Conservation (phyloP, 2,329 filamentous ascomycete species). For the Xylaria sp. region DNA sequence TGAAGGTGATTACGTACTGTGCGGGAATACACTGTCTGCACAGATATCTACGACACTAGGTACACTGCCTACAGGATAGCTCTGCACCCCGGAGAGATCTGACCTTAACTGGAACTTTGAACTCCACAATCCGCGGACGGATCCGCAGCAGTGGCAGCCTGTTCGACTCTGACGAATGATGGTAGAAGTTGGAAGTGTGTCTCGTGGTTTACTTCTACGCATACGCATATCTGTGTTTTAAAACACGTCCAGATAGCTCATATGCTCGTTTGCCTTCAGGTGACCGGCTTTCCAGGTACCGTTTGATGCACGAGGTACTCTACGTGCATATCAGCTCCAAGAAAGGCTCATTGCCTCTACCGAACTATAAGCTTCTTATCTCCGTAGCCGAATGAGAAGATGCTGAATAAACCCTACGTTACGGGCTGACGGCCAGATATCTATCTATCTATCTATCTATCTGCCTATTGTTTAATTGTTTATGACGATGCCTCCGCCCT, state of each 20-base stretch:
- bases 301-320: conserved; percentile 21
- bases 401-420: too few species aligned
- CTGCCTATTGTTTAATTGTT: too few species aligned
- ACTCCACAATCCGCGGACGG: conserved; percentile 27
- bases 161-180: conserved; percentile 16
- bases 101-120: conserved; percentile 14
- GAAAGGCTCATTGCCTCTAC: neutral
- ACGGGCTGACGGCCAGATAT: too few species aligned
- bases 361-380: neutral
- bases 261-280: conserved; percentile 13
- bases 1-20: neutral
- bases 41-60: neutral
- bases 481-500: too few species aligned
- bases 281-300: conserved; percentile 19
- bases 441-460: too few species aligned
- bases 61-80: neutral
- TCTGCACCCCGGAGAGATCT: conserved; percentile 27
- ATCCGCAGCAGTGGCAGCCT: conserved; percentile 30
- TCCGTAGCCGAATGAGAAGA: too few species aligned
- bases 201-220: conserved; percentile 13
- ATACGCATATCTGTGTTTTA: neutral
- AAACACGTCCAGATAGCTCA: conserved; percentile 1
- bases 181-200: conserved; percentile 18
- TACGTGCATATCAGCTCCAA: conserved; percentile 14
- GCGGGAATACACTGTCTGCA: neutral